A percentile compares a stretch with the other conserved stretches of the same genome.
Conservation (phyloP, 306 rosid genomes). For the Pyrus communis region DNA sequence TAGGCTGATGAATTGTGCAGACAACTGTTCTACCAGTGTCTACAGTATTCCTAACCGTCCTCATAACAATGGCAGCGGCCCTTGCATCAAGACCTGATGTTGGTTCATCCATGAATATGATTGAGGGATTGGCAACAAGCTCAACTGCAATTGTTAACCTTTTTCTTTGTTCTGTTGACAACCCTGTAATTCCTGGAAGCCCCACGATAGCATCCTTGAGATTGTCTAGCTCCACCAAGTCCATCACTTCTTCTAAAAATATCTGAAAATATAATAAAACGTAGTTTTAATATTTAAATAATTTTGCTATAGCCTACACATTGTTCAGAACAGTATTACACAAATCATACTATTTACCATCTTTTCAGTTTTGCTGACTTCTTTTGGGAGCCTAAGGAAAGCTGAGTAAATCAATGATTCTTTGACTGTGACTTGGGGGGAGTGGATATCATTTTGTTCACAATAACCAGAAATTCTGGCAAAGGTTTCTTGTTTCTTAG, state of each 20-base stretch:
- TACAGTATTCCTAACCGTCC: slow-evolving; percentile 88
- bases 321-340: not conserved
- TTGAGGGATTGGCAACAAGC: slow-evolving; percentile 96
- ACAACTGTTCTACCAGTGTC: slow-evolving; percentile 99
- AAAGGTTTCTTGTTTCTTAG: slow-evolving; percentile 94
- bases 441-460: slow-evolving; percentile 95
- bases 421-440: slow-evolving; percentile 86
- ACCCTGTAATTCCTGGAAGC: slow-evolving; percentile 87
- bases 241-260: slow-evolving; percentile 94
- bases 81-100: slow-evolving; percentile 98
- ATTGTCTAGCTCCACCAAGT: slow-evolving; percentile 67
- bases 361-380: slow-evolving; percentile 62
- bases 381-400: slow-evolving; percentile 89
- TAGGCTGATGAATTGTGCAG: slow-evolving; percentile 97
- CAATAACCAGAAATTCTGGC: slow-evolving; percentile 95
- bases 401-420: slow-evolving; percentile 94
- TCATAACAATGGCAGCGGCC: slow-evolving; percentile 98
- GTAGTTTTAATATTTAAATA: slow-evolving; percentile 5
- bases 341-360: slow-evolving; percentile 35
- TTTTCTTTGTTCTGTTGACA: slow-evolving; percentile 95
- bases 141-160: slow-evolving; percentile 92
- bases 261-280: slow-evolving; percentile 29
- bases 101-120: slow-evolving; percentile 98
- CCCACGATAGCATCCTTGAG: slow-evolving; percentile 89
- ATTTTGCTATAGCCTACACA: not conserved